These are phyloP conservation scores for Pseudogymnoascus sp. DNA, from an alignment of 2,329 filamentous ascomycete species.

Conservation along the genomic window DNA sequence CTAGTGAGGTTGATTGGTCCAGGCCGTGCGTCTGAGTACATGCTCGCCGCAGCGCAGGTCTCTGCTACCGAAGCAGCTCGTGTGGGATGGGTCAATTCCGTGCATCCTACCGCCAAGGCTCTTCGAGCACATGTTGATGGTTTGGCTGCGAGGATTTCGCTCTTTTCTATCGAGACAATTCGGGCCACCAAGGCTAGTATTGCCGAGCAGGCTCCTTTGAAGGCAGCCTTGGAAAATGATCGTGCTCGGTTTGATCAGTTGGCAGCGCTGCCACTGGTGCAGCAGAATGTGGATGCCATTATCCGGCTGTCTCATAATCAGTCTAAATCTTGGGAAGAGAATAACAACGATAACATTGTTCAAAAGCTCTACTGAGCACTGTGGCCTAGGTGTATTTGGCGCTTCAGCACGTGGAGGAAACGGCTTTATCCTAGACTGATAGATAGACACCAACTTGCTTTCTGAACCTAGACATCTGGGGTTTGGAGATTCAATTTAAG, in stretches of 20 bases:
- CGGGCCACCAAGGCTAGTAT: not conserved
- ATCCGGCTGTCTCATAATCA: not conserved
- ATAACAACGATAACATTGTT: not conserved
- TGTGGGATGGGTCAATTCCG: conserved; percentile 16
- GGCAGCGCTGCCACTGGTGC: not conserved
- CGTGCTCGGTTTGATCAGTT: not conserved
- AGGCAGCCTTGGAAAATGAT: not conserved
- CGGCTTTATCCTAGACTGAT: not conserved
- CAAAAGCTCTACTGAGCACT: not conserved
- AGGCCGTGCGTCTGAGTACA: conserved; percentile 16
- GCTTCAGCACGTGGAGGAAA: not conserved
- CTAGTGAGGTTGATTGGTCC: conserved; percentile 14
- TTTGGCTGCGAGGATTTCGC: not conserved
- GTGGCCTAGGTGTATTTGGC: not conserved
- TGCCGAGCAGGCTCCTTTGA: not conserved
- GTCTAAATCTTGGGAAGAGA: not conserved
- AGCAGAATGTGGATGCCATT: not conserved
- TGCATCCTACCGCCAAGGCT: not conserved
- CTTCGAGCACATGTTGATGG: not conserved
- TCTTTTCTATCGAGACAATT: not conserved
- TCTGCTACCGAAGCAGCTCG: conserved; percentile 12
- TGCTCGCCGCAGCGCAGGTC: conserved; percentile 13
- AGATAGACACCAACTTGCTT: not conserved
- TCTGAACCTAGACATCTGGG: not conserved
- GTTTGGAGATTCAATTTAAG: not conserved